Conservation (phyloP, 2,329 filamentous ascomycete genomes). For the Zalaria sp. region DNA sequence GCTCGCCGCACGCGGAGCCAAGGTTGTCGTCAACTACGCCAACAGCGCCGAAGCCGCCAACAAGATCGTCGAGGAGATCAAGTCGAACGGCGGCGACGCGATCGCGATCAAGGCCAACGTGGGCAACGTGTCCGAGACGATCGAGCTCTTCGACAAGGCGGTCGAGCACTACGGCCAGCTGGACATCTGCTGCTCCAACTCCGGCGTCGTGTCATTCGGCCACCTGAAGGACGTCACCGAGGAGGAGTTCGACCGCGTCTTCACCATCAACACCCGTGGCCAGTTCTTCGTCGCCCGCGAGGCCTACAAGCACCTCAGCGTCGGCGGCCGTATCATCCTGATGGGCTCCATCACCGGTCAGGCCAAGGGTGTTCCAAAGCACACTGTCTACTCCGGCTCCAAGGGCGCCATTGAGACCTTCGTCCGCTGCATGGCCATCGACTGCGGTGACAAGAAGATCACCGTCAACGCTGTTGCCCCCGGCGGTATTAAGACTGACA, state of each 20-base stretch:
- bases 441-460: slow-evolving; percentile 40
- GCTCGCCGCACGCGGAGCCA: slow-evolving; percentile 50
- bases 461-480: slow-evolving; percentile 47
- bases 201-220: slow-evolving; percentile 41
- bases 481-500: slow-evolving; percentile 41
- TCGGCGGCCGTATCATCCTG: slow-evolving; percentile 38
- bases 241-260: slow-evolving; percentile 44
- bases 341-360: slow-evolving; percentile 44
- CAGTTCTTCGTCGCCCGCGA: slow-evolving; percentile 49
- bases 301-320: slow-evolving; percentile 38
- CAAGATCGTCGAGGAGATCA: slow-evolving; percentile 51
- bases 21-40: slow-evolving; percentile 54
- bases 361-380: slow-evolving; percentile 40
- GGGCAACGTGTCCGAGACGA: slow-evolving; percentile 48
- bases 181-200: slow-evolving; percentile 58
- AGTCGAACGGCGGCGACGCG: slow-evolving; percentile 47
- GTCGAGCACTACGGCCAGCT: slow-evolving; percentile 50
- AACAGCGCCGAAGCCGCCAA: slow-evolving; percentile 51
- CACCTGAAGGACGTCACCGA: slow-evolving; percentile 39
- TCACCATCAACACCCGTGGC: slow-evolving; percentile 47
- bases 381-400: slow-evolving; percentile 38
- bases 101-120: slow-evolving; percentile 56
- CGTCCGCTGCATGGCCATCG: slow-evolving; percentile 39
- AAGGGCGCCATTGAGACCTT: slow-evolving; percentile 42
- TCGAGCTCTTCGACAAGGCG: slow-evolving; percentile 48